Percentiles rank a stretch among this genome's conserved stretches.
Conservation (phyloP, 1,284 basidiomycete genomes). For the Leccinum cinnamomeum region DNA sequence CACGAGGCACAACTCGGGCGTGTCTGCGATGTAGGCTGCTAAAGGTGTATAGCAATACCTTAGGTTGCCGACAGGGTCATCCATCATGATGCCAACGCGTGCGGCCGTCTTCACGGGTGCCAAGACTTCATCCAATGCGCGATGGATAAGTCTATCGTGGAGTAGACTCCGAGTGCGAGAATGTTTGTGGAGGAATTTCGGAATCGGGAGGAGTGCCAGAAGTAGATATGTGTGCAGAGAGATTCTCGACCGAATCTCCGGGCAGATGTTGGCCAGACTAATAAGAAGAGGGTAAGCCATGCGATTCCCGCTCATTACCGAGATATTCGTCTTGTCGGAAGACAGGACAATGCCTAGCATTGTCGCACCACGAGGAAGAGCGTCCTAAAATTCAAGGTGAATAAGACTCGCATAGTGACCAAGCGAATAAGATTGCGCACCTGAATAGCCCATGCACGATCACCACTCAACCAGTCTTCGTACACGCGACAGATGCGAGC, state of each 20-base stretch:
- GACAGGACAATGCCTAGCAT: not conserved
- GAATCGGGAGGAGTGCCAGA: not conserved
- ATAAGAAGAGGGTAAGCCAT: not conserved
- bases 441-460: not conserved
- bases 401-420: not conserved
- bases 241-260: not conserved
- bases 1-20: not conserved
- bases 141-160: not conserved
- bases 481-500: no score
- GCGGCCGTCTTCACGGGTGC: not conserved
- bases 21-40: not conserved
- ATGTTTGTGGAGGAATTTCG: not conserved
- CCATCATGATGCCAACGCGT: not conserved
- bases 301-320: not conserved
- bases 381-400: not conserved
- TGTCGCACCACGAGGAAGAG: not conserved
- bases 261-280: not conserved
- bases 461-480: not conserved
- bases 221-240: not conserved
- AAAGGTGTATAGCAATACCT: not conserved
- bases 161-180: not conserved
- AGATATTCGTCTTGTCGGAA: not conserved
- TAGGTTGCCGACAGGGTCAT: not conserved
- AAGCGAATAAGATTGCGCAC: not conserved
- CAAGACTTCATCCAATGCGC: not conserved